Evolutionary conservation across 306 rosid species (phyloP), one percentile per base, ranked within the genome.

Genomic region (Ochetophila trinervis): DNA sequence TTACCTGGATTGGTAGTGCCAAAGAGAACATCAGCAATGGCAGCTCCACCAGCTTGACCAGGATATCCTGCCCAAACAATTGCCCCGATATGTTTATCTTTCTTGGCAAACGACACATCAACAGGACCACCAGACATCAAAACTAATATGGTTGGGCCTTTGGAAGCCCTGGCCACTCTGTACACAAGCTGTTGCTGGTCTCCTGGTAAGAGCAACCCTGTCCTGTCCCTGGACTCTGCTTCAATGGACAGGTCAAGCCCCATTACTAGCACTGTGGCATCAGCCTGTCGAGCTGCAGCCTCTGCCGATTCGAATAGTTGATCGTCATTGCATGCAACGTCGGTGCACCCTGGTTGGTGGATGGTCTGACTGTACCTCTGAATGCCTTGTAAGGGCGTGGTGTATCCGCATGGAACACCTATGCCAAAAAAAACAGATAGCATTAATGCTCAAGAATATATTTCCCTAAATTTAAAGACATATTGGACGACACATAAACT

Each of bases 21-120:
- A 18, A 88, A 88, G 32, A 88, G 20, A 0, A 88, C 82, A 70
- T 88, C 92, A 13, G 96, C 92, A 6, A 88, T 79, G 60, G 96
- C 96, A 3, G 90, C 76, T 35, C 96, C 96, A 3, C 96, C 96
- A 3, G 89, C 89, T 54, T 88, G 92, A 6, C 96, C 96, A n/a
- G 96, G 96, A 74, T 88, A 88, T 42, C 96, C 96, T 54, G 24
- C 92, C 96, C 96, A 88, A 50, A 88, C 10, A 40, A 90, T 90
- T 16, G 78, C 88, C 63, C 83, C 50, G 32, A 90, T 85, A 17
- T 74, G 74, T 0, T 84, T 86, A 5, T 84, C 82, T 6, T 62
- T 53, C 58, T 85, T 79, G 0, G 97, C 97, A 13, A 90, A 90
- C 0, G 87, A 27, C 4, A 90, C 82, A 73, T 90, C 97, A 27